Evolutionary conservation across 257 asterid species (phyloP).

Genomic region (Coffea eugenioides): DNA sequence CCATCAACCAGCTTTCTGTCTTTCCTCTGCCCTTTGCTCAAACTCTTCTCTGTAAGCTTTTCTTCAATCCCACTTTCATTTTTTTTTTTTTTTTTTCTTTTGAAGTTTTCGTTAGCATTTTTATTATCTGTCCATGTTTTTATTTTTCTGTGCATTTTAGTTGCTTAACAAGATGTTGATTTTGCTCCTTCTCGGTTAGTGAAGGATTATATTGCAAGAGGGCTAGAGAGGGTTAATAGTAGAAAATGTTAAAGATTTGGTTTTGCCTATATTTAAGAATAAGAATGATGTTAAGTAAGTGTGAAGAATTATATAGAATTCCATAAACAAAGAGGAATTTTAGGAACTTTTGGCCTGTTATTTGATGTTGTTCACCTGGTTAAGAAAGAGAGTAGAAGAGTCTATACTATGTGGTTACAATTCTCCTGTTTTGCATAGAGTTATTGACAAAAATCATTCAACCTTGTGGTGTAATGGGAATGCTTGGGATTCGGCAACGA

Average conservation of each 20-base stretch:
- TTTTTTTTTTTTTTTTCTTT: background rate
- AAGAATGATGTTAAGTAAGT: too few relatives aligned
- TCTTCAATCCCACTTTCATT: background rate
- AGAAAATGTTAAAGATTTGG: background rate
- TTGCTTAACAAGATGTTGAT: background rate
- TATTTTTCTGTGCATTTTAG: too few relatives aligned
- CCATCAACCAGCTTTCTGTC: constrained; percentile 63
- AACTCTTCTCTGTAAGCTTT: constrained; percentile 61
- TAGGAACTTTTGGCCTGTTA: too few relatives aligned
- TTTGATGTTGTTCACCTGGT: too few relatives aligned
- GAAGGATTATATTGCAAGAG: background rate
- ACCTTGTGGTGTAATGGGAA: background rate
- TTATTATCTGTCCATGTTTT: background rate
- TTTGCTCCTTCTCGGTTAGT: background rate
- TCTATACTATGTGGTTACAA: background rate
- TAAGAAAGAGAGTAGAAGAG: background rate
- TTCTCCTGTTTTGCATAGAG: background rate
- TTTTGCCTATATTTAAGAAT: too few relatives aligned
- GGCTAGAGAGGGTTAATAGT: background rate
- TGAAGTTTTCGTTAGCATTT: background rate
- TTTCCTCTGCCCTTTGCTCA: constrained; percentile 78
- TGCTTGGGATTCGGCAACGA: background rate
- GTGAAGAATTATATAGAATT: too few relatives aligned
- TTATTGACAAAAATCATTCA: too few relatives aligned
- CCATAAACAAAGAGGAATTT: too few relatives aligned